A percentile compares a stretch with the other conserved stretches of the same genome.
Evolutionary conservation across 2,329 filamentous ascomycete species (phyloP).

Genomic region (Colletotrichum tamarilloi): DNA sequence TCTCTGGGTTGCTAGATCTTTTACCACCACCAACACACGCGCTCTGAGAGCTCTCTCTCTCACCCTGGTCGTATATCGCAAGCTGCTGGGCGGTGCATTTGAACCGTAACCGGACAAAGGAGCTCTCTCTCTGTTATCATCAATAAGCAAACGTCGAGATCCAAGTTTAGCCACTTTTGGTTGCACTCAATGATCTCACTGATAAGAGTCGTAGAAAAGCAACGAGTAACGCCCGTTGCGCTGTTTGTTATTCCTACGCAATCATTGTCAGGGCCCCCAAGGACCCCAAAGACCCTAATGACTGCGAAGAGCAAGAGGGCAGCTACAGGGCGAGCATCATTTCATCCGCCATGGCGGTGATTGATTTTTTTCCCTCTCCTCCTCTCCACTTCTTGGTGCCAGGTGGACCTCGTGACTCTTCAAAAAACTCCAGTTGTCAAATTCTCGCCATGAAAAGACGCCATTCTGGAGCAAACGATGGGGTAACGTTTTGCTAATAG

Average conservation of each 20-base stretch:
- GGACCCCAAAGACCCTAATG: neutral
- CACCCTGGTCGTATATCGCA: neutral
- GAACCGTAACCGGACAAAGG: neutral
- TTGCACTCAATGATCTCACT: slow-evolving; percentile 6
- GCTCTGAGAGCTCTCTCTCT: too few relatives aligned
- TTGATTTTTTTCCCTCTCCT: neutral
- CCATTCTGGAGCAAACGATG: slow-evolving; percentile 31
- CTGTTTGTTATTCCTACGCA: neutral
- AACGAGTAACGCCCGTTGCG: neutral
- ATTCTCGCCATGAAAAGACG: slow-evolving; percentile 18
- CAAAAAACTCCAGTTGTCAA: neutral
- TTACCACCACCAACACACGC: neutral
- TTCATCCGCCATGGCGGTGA: neutral
- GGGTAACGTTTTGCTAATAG: slow-evolving; percentile 34
- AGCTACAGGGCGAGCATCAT: neutral
- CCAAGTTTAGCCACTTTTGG: neutral
- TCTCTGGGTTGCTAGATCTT: neutral
- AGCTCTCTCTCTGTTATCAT: slow-evolving; percentile 16
- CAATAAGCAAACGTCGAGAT: slow-evolving; percentile 17
- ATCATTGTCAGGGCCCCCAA: neutral
- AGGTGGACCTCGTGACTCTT: slow-evolving; percentile 22
- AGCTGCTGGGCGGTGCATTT: neutral
- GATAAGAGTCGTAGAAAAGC: slow-evolving; percentile 28
- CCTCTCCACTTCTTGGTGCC: slow-evolving; percentile 1
- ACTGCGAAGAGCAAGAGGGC: neutral